A percentile compares a stretch with the other conserved stretches of the same genome.
Conservation (phyloP, 805 yeast genomes). For the Debaryomyces maramus region DNA sequence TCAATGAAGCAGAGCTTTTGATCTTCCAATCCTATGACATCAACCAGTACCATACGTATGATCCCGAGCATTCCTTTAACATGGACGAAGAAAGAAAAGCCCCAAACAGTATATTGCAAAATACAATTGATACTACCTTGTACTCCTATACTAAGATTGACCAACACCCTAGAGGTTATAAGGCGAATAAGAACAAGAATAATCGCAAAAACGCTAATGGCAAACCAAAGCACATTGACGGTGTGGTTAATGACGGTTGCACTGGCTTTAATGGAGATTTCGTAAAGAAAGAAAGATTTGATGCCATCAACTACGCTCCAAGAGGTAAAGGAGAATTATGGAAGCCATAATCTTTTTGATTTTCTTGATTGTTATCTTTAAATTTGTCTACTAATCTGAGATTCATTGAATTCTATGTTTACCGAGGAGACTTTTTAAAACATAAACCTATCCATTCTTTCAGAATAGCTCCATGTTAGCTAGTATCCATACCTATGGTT, state of each 20-base stretch:
- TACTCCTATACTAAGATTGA: constrained; percentile 19
- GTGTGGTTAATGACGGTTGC: constrained; percentile 10
- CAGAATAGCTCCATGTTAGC: too few species aligned
- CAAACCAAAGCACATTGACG: constrained; percentile 9
- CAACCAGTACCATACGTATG: constrained; percentile 22
- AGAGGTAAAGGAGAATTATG: constrained; percentile 62
- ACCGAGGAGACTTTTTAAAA: too few species aligned
- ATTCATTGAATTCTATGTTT: too few species aligned
- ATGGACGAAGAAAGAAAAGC: constrained; percentile 23
- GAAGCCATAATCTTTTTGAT: constrained; percentile 50
- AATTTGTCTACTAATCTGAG: too few species aligned
- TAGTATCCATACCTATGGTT: too few species aligned
- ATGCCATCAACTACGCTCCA: constrained; percentile 55
- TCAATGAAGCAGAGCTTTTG: constrained; percentile 51
- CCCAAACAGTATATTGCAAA: constrained; percentile 26
- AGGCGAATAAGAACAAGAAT: constrained; percentile 15
- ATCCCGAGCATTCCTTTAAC: constrained; percentile 29
- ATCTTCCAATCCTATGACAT: constrained; percentile 39
- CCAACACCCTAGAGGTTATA: constrained; percentile 1
- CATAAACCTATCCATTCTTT: too few species aligned
- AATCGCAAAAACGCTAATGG: constrained; percentile 2
- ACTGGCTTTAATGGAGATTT: constrained; percentile 24
- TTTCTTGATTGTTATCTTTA: too few species aligned
- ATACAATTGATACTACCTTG: constrained; percentile 34
- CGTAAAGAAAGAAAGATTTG: constrained; percentile 44